phyloP scores from a whole-genome alignment of 1,284 basidiomycete genomes.

The Pseudozyma sp. region DNA sequence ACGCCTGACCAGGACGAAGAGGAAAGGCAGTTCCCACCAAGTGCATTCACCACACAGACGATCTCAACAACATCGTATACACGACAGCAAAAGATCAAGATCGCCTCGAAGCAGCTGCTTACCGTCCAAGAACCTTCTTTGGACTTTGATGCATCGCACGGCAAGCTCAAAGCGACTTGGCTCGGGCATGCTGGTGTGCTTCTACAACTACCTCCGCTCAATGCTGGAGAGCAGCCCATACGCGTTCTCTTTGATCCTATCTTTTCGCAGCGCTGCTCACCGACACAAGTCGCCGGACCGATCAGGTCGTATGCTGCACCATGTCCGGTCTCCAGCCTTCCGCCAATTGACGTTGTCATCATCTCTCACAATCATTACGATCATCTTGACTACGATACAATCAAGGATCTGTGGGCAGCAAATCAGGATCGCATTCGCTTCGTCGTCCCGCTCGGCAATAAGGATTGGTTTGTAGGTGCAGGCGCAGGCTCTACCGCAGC shows the following conservation, averaged over 20 bases:
- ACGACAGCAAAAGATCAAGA: conserved; percentile 27
- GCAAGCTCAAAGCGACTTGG: conserved; percentile 58
- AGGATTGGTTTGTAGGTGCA: conserved; percentile 54
- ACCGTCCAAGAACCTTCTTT: conserved; percentile 41
- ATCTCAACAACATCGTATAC: conserved; percentile 19
- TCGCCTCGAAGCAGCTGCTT: conserved; percentile 34
- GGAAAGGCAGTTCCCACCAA: not conserved
- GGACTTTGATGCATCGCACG: conserved; percentile 11
- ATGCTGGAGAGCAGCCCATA: conserved; percentile 21
- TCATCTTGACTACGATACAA: conserved; percentile 62
- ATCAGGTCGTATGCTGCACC: conserved; percentile 57
- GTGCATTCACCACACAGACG: conserved; percentile 4
- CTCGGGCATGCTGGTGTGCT: conserved; percentile 65
- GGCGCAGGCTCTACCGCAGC: not conserved
- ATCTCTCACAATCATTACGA: conserved; percentile 69
- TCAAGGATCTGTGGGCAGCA: conserved; percentile 53
- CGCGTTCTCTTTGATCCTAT: conserved; percentile 65
- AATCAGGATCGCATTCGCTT: conserved; percentile 53
- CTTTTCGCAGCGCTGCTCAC: conserved; percentile 66
- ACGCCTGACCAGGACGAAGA: conserved; percentile 16
- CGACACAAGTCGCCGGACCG: conserved; percentile 59
- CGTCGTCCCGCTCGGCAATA: conserved; percentile 63
- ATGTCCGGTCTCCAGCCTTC: conserved; percentile 54
- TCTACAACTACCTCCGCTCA: conserved; percentile 51
- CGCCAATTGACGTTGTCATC: conserved; percentile 59